phyloP scores from a whole-genome alignment of 768 basidiomycete species.

The Amanita pallidorosea region DNA sequence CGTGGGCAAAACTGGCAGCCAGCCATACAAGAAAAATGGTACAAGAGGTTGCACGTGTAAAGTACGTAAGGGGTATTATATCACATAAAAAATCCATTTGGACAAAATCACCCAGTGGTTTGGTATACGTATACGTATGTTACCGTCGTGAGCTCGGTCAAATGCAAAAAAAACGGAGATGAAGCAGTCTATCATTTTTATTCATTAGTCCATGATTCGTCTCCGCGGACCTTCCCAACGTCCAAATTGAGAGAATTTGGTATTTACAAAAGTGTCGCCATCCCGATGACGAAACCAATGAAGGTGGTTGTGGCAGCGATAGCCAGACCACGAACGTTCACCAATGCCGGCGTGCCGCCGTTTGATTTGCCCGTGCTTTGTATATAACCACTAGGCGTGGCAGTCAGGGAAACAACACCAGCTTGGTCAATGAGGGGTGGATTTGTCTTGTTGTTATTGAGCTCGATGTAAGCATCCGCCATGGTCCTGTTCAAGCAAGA shows the following conservation, averaged over 20 bases:
- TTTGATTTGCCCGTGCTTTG: slow-evolving; percentile 14
- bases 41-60: background rate
- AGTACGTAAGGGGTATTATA: background rate
- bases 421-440: slow-evolving; percentile 27
- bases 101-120: background rate
- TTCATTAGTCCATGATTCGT: background rate
- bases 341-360: background rate
- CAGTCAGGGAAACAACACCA: slow-evolving; percentile 15
- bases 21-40: background rate
- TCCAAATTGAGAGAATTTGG: background rate
- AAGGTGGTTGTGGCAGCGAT: background rate
- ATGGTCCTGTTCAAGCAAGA: slow-evolving; percentile 50
- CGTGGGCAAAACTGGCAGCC: too few relatives aligned
- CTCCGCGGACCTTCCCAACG: background rate
- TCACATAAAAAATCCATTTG: background rate
- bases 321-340: background rate
- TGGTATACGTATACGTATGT: too few relatives aligned
- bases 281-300: background rate
- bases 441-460: slow-evolving; percentile 59
- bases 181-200: background rate
- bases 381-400: slow-evolving; percentile 21
- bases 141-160: background rate
- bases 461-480: slow-evolving; percentile 71
- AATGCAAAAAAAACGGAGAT: background rate
- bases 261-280: background rate